phyloP scores from a whole-genome alignment of 2,329 filamentous ascomycete genomes.

The Trichothecium roseum region DNA sequence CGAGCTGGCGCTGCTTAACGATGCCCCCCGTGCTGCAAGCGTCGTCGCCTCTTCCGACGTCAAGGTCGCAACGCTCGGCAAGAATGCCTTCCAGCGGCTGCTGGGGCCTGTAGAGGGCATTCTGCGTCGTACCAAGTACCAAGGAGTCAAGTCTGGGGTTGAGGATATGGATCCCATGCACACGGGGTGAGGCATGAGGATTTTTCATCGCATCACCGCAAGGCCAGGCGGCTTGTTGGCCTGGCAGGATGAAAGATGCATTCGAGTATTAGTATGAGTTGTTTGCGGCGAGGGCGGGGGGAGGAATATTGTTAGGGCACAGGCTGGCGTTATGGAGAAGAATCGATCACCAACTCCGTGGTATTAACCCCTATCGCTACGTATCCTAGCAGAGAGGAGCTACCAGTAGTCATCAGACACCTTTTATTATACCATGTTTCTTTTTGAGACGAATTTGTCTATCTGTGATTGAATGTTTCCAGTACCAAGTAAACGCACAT shows the following conservation, averaged over 20 bases:
- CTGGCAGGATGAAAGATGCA: too few species aligned
- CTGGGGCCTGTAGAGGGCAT: conserved; percentile 90
- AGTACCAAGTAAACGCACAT: background rate
- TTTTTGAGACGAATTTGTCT: background rate
- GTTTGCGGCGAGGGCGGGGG: background rate
- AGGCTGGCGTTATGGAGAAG: conserved; percentile 3
- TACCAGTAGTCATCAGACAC: conserved; percentile 2
- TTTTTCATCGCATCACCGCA: background rate
- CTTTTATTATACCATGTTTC: conserved; percentile 1
- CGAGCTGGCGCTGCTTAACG: conserved; percentile 85
- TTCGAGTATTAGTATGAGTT: too few species aligned
- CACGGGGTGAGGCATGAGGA: conserved; percentile 16
- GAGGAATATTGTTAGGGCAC: background rate
- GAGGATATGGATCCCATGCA: conserved; percentile 60
- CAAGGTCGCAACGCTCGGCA: conserved; percentile 86
- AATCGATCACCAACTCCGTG: background rate
- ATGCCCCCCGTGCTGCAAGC: conserved; percentile 84
- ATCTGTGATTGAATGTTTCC: background rate
- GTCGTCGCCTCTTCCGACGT: conserved; percentile 76
- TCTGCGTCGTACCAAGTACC: conserved; percentile 69
- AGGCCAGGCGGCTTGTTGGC: too few species aligned
- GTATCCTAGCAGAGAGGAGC: conserved; percentile 1
- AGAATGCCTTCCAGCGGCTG: conserved; percentile 88
- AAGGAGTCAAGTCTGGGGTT: conserved; percentile 48
- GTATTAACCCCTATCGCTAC: background rate